These are phyloP conservation scores for Colletotrichum nymphaeae DNA, from an alignment of 2,329 filamentous ascomycete genomes.

Conservation along the genomic window DNA sequence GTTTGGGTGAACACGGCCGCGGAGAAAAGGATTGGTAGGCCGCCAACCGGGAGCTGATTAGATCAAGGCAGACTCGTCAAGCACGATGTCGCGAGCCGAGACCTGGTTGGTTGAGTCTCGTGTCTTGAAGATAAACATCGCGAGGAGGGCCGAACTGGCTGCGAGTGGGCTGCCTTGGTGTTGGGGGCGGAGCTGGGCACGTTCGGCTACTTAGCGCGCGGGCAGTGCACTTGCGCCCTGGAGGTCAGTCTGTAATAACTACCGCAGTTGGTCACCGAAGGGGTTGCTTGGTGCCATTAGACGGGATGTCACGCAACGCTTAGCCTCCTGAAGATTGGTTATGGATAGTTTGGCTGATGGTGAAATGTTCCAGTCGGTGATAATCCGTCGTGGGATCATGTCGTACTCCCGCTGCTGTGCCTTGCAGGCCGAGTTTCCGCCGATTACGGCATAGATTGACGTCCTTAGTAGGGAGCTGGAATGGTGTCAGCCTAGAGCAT, in stretches of 20 bases:
- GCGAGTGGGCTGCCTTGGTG: not conserved
- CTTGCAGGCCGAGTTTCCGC: not conserved
- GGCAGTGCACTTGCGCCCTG: not conserved
- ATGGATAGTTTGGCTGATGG: not conserved
- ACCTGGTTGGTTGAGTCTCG: not conserved
- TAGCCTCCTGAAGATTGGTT: not conserved
- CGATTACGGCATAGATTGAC: not conserved
- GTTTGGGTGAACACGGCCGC: not conserved
- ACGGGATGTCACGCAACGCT: not conserved
- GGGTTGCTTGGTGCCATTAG: not conserved
- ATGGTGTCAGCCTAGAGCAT: not conserved
- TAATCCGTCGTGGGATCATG: not conserved
- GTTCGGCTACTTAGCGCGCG: constrained; percentile 16
- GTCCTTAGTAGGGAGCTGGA: not conserved
- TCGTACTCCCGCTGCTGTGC: not conserved
- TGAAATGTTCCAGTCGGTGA: not conserved
- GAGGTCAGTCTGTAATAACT: not conserved
- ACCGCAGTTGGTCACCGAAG: not conserved
- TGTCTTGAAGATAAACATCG: not conserved
- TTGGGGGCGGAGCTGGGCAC: not conserved
- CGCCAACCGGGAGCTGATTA: constrained; percentile 11
- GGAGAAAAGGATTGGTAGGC: not conserved
- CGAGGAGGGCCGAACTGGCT: not conserved
- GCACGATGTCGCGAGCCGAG: constrained; percentile 7
- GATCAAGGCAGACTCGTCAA: constrained; percentile 30